phyloP scores from a whole-genome alignment of 2,329 filamentous ascomycete species.

The Triangularia verruculosa region DNA sequence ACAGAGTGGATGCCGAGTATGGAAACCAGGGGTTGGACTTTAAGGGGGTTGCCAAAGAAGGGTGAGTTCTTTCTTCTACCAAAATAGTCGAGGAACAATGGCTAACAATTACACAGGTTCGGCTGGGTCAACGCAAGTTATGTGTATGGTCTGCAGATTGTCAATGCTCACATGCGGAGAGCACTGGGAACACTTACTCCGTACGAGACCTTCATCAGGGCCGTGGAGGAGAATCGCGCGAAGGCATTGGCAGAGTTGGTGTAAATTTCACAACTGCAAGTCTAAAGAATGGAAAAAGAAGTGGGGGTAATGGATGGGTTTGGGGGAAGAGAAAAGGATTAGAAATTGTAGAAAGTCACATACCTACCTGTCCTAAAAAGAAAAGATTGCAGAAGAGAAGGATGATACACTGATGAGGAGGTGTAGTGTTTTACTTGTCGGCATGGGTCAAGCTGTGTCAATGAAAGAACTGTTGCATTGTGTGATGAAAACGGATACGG shows the following conservation, averaged over 20 bases:
- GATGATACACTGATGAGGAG: background rate
- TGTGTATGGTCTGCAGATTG: constrained; percentile 84
- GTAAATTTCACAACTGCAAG: constrained; percentile 16
- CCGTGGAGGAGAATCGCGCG: constrained; percentile 54
- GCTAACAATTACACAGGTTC: constrained; percentile 58
- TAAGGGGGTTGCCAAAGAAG: constrained; percentile 92
- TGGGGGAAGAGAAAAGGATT: background rate
- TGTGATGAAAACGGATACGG: too few species aligned
- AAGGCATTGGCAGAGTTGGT: constrained; percentile 49
- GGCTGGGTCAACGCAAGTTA: constrained; percentile 99
- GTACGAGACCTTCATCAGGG: constrained; percentile 77
- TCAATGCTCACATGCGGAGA: constrained; percentile 84
- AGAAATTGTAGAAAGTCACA: background rate
- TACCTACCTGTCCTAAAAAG: background rate
- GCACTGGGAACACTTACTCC: constrained; percentile 84
- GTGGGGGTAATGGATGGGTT: background rate
- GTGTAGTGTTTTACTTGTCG: too few species aligned
- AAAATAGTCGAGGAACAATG: constrained; percentile 24
- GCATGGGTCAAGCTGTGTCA: too few species aligned
- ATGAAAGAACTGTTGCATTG: too few species aligned
- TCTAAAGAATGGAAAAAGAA: too few species aligned
- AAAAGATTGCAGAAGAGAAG: background rate
- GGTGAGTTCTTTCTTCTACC: constrained; percentile 57
- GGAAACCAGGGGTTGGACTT: constrained; percentile 95
- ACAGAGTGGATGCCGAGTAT: constrained; percentile 94